These are phyloP conservation scores for Iris macrosiphon DNA, from an alignment of 106 monocot genomes.

Conservation along the genomic window DNA sequence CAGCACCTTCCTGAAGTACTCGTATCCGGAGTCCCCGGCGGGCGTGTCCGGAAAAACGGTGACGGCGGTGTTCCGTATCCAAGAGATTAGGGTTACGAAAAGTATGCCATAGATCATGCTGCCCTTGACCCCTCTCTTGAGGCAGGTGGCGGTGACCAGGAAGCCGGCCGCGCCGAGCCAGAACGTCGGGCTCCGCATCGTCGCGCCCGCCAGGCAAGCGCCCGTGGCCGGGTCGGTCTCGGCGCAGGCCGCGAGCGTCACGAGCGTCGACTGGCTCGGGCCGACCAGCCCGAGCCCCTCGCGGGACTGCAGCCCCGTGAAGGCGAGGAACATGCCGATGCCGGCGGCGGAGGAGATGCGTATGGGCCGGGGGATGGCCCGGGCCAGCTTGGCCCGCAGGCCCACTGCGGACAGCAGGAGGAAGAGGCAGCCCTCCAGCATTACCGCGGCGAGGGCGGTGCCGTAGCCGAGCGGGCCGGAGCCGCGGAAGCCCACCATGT, in stretches of 20 bases:
- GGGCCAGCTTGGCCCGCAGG: constrained; percentile 42
- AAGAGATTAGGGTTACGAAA: constrained; percentile 60
- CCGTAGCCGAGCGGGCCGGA: constrained; percentile 46
- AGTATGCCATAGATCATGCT: constrained; percentile 64
- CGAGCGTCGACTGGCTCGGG: constrained; percentile 41
- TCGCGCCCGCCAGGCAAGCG: constrained; percentile 20
- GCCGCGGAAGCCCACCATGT: constrained; percentile 62
- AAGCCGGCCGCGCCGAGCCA: constrained; percentile 69
- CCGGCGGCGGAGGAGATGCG: constrained; percentile 61
- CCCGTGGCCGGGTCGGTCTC: constrained; percentile 24
- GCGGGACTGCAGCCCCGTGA: constrained; percentile 48
- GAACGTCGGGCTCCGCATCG: constrained; percentile 55
- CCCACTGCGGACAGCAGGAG: constrained; percentile 44
- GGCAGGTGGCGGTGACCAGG: constrained; percentile 35
- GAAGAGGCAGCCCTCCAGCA: constrained; percentile 56
- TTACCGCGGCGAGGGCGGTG: constrained; percentile 48
- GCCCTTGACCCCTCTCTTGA: constrained; percentile 33
- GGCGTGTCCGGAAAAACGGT: constrained; percentile 50
- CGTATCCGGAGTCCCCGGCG: constrained; percentile 24
- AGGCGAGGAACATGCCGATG: constrained; percentile 76
- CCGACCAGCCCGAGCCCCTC: constrained; percentile 61
- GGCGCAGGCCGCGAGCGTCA: constrained; percentile 44
- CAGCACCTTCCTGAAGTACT: constrained; percentile 50
- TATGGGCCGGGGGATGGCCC: constrained; percentile 45
- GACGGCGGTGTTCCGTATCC: constrained; percentile 45